Evolutionary conservation across 306 rosid species (phyloP), one percentile per base, ranked within the genome.

Genomic region (Mimosa pudica): DNA sequence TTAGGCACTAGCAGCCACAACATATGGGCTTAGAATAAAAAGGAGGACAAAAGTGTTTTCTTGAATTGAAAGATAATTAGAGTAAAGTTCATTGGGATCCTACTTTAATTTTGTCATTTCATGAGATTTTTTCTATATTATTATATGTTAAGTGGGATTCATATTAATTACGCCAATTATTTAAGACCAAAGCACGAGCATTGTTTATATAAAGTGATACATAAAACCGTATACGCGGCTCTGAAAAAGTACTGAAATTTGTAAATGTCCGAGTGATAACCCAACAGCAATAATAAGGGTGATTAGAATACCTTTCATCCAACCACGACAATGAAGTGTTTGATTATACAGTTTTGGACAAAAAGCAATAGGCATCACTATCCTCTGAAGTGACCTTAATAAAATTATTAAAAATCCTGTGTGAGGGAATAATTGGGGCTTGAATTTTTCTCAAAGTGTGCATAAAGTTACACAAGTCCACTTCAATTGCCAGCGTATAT

Each of bases 301-400:
- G 20, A 51, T 77, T 32, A 42, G 13, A 35, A 3, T 20, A 24
- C 14, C 68, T 42, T 60, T 83, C 77, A 68, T 83, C 77, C 1
- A 70, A 79, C 83, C 58, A 69, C 18, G 68, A 83, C 30, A 79
- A 83, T 62, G 68, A 62, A 32, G 17, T 5, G n/a, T 70, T 69
- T 83, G 70, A 83, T 83, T 20, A 20, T n/a, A 41, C 13, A 55
- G 74, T 70, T 20, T 20, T 62, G 71, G n/a, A 70, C 57, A 6
- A 68, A 0, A 68, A 79, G 2, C 30, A 2, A 68, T 74, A 47
- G 52, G 17, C 46, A 52, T 83, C 70, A 55, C 73, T 20, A 2
- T 60, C 67, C 30, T 61, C 44, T 82, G 54, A 71, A 78, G 76
- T 36, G 33, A 77, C 54, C 48, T 57, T 12, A 18, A 20, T 54